These are phyloP conservation scores for Pleoardoris graminearum DNA, from an alignment of 2,329 filamentous ascomycete species.

Conservation along the genomic window DNA sequence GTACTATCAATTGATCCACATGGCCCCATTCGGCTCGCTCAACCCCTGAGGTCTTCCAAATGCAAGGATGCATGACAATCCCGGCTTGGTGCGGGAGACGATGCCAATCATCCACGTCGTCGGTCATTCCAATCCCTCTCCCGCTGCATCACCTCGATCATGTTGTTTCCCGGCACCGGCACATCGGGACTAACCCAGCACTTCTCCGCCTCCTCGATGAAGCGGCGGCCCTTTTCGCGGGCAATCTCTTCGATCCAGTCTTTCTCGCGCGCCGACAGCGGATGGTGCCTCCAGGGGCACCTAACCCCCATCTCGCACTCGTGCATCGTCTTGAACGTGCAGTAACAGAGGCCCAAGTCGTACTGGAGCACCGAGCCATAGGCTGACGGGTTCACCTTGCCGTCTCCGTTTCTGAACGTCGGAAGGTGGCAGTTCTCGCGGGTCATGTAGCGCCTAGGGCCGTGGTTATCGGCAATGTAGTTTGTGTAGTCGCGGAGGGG, in stretches of 20 bases:
- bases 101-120: neutral
- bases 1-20: no score
- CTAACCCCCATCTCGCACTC: slow-evolving; percentile 4
- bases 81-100: no score
- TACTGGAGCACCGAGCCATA: slow-evolving; percentile 1
- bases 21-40: no score
- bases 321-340: slow-evolving; percentile 4
- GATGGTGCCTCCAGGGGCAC: slow-evolving; percentile 6
- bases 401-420: slow-evolving; percentile 2
- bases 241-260: slow-evolving; percentile 1
- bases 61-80: no score
- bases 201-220: neutral
- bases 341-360: slow-evolving; percentile 7
- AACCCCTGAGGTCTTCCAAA: no score
- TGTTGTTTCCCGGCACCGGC: slow-evolving; percentile 3
- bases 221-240: neutral
- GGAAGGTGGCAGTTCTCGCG: neutral
- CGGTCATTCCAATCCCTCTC: neutral
- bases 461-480: neutral
- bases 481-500: slow-evolving; percentile 5
- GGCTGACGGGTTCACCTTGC: slow-evolving; percentile 4
- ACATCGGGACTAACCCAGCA: neutral
- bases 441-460: neutral
- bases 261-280: neutral
- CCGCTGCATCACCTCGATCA: slow-evolving; percentile 3